Conservation (phyloP, 2,329 filamentous ascomycete genomes). For the Monosporascus sp. region DNA sequence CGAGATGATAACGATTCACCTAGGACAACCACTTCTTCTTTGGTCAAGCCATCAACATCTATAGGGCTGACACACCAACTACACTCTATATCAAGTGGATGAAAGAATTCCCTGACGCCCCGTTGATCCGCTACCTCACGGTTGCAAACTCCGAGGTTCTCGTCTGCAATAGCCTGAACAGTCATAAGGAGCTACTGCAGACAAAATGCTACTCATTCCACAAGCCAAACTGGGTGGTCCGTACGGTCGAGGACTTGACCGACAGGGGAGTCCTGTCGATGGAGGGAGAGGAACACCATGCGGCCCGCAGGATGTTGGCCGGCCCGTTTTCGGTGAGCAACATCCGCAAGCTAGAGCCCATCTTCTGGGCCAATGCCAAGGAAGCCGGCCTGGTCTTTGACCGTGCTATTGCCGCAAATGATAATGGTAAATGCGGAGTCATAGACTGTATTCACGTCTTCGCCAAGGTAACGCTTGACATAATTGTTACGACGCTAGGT, state of each 20-base stretch:
- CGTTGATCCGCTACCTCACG: constrained; percentile 23
- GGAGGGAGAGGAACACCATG: constrained; percentile 7
- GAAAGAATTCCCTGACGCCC: constrained; percentile 18
- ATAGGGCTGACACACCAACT: constrained; percentile 11
- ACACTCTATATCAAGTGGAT: constrained; percentile 19
- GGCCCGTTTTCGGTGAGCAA: constrained; percentile 8
- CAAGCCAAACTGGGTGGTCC: constrained; percentile 7
- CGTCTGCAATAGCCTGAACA: constrained; percentile 18
- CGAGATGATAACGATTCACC: neutral
- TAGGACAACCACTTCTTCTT: constrained; percentile 18
- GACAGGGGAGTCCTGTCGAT: constrained; percentile 7
- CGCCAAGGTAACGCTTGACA: constrained; percentile 8
- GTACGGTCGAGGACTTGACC: constrained; percentile 6
- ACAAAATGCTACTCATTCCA: constrained; percentile 20
- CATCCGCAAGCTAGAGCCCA: constrained; percentile 8
- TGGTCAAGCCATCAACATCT: constrained; percentile 14
- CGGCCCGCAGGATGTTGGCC: constrained; percentile 6
- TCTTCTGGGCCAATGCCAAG: constrained; percentile 5
- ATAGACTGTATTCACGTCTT: constrained; percentile 6
- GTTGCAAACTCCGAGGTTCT: constrained; percentile 22
- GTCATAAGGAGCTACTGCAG: constrained; percentile 23
- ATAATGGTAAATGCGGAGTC: neutral
- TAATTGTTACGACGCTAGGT: constrained; percentile 8
- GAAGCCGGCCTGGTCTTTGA: constrained; percentile 2
- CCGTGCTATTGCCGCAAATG: constrained; percentile 1